Evolutionary conservation across 306 rosid species (phyloP).

Genomic region (cucumber (Cucumis sativus)): Cucumber_9930_V3 NC_026658.2:23367001-23367500

Average conservation of each 20-base stretch:
- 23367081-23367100: slow-evolving; percentile 6
- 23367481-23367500: background rate
- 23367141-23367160: slow-evolving; percentile 39
- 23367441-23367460: background rate
- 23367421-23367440: background rate
- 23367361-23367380: background rate
- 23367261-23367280: background rate
- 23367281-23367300: background rate
- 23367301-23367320: background rate
- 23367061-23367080: slow-evolving; percentile 55
- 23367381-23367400: background rate
- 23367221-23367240: background rate
- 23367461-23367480: background rate
- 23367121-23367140: background rate
- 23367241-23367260: background rate
- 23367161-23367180: slow-evolving; percentile 67
- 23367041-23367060: slow-evolving; percentile 63
- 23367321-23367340: background rate
- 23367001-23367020: slow-evolving; percentile 79
- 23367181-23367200: slow-evolving; percentile 92
- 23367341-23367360: background rate
- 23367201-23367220: slow-evolving; percentile 77
- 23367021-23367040: slow-evolving; percentile 63
- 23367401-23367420: background rate
- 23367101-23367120: background rate